Conservation (phyloP, 2,329 filamentous ascomycete genomes). For the Colletotrichum sp. region DNA sequence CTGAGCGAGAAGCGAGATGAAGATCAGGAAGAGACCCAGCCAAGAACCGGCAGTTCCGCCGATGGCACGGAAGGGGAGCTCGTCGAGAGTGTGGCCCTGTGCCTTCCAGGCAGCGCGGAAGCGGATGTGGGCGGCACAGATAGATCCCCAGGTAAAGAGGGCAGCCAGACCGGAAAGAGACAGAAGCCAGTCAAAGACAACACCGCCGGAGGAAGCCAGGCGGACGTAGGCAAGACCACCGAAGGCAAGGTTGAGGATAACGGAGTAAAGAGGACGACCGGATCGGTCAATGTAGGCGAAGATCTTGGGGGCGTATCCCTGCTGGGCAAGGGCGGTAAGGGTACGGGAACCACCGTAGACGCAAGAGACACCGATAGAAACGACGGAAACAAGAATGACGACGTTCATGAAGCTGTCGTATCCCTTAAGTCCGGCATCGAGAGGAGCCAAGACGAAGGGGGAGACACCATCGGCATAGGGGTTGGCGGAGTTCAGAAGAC, state of each 20-base stretch:
- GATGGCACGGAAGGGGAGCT: conserved; percentile 67
- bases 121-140: conserved; percentile 71
- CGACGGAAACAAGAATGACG: conserved; percentile 58
- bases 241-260: conserved; percentile 49
- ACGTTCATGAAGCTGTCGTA: conserved; percentile 59
- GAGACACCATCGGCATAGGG: conserved; percentile 43
- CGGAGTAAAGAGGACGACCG: conserved; percentile 54
- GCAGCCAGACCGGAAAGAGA: conserved; percentile 67
- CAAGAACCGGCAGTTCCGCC: conserved; percentile 68
- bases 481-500: conserved; percentile 47
- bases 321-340: conserved; percentile 59
- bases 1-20: conserved; percentile 57
- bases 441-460: conserved; percentile 20
- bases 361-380: conserved; percentile 59
- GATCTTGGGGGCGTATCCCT: conserved; percentile 59
- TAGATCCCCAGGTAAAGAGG: conserved; percentile 70
- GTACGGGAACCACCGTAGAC: conserved; percentile 63
- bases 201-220: conserved; percentile 47
- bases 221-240: conserved; percentile 54
- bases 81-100: conserved; percentile 65
- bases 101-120: conserved; percentile 66
- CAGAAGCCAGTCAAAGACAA: conserved; percentile 69
- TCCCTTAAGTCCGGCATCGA: conserved; percentile 51
- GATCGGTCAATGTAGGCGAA: conserved; percentile 60
- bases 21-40: conserved; percentile 62